phyloP scores from a whole-genome alignment of 2,329 filamentous ascomycete genomes.

The Delphinella strobiligena region DNA sequence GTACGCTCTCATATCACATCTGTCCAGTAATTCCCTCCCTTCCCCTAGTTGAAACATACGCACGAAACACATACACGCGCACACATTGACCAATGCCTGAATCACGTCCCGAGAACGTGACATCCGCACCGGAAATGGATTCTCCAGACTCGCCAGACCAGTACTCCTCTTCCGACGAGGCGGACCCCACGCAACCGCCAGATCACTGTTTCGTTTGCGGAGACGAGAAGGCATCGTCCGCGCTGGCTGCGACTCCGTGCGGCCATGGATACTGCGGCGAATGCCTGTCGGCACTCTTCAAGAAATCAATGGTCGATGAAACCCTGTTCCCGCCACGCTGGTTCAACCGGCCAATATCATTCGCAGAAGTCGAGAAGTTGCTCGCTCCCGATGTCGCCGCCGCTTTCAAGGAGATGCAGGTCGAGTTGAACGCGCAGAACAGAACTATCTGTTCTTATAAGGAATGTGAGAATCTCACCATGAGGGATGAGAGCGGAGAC shows the following conservation, averaged over 20 bases:
- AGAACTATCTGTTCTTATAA: constrained; percentile 39
- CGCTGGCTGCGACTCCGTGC: constrained; percentile 19
- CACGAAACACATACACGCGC: too few relatives aligned
- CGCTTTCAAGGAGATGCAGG: constrained; percentile 31
- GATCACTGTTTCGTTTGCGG: constrained; percentile 20
- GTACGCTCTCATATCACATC: too few relatives aligned
- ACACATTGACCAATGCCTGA: too few relatives aligned
- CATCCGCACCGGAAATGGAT: too few relatives aligned
- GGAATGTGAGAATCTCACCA: constrained; percentile 38
- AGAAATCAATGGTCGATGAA: constrained; percentile 34
- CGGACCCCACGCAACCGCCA: too few relatives aligned
- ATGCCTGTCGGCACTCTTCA: constrained; percentile 38
- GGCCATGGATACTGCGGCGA: constrained; percentile 39
- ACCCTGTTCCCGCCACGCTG: constrained; percentile 44
- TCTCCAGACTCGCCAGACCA: too few relatives aligned
- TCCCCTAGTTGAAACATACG: too few relatives aligned
- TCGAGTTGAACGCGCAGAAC: constrained; percentile 38
- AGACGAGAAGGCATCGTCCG: constrained; percentile 18
- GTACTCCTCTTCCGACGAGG: too few relatives aligned
- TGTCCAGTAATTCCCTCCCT: too few relatives aligned
- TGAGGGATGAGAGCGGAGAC: constrained; percentile 16
- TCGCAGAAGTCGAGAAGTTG: constrained; percentile 22
- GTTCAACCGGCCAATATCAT: constrained; percentile 32
- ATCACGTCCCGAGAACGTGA: too few relatives aligned
- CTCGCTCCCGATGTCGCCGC: constrained; percentile 25